phyloP scores from a whole-genome alignment of 2,329 filamentous ascomycete genomes.

The Sporothrix globosa region DNA sequence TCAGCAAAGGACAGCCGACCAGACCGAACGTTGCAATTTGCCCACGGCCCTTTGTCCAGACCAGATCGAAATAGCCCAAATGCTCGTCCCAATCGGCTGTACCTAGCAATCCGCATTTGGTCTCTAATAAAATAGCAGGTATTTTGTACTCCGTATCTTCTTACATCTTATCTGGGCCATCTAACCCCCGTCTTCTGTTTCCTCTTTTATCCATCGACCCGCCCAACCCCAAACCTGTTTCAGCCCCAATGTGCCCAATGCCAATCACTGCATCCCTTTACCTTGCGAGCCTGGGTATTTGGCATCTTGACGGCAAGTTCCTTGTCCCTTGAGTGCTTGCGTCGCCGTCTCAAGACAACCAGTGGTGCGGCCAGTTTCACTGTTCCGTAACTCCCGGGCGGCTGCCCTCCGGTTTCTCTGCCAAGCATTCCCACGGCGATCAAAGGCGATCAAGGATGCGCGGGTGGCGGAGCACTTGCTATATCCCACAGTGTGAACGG shows the following conservation, averaged over 20 bases:
- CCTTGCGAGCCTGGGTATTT: conserved; percentile 12
- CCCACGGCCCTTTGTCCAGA: conserved; percentile 2
- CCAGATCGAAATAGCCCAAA: conserved; percentile 18
- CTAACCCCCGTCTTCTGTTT: not conserved
- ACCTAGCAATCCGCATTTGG: not conserved
- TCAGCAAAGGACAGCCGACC: not conserved
- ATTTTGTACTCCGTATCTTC: conserved; percentile 6
- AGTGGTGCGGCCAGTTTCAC: not conserved
- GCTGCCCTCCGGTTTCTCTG: conserved; percentile 22
- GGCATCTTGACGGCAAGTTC: conserved; percentile 4
- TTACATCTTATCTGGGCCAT: not conserved
- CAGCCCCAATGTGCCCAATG: conserved; percentile 27
- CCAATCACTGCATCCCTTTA: conserved; percentile 26
- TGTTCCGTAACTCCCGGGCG: conserved; percentile 22
- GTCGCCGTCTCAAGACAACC: not conserved
- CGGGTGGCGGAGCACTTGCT: conserved; percentile 28
- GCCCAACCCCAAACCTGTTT: conserved; percentile 27
- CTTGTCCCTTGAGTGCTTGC: not conserved
- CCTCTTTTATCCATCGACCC: conserved; percentile 23
- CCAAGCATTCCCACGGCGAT: conserved; percentile 26
- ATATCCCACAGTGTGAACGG: conserved; percentile 1
- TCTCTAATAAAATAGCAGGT: not conserved
- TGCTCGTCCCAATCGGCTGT: not conserved
- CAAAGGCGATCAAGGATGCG: conserved; percentile 25
- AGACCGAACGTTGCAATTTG: not conserved